Conservation (phyloP, 2,329 filamentous ascomycete genomes). For the Aspergillus piperis region DNA sequence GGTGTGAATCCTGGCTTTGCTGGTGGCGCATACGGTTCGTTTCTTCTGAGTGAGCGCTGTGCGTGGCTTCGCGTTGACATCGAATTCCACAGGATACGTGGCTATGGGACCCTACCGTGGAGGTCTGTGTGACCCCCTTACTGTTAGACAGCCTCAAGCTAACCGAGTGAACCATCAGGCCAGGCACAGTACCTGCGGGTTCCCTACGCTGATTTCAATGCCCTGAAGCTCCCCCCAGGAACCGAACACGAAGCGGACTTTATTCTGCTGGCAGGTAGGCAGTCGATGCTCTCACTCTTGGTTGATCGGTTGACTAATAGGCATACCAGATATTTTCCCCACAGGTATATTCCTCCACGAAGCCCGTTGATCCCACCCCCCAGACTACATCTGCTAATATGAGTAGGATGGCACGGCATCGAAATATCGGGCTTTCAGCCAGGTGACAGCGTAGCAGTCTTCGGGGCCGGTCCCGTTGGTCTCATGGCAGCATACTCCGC, state of each 20-base stretch:
- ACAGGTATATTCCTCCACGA: too few relatives aligned
- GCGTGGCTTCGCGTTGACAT: neutral
- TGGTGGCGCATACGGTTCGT: slow-evolving; percentile 59
- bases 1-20: slow-evolving; percentile 64
- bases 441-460: slow-evolving; percentile 65
- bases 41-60: neutral
- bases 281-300: slow-evolving; percentile 17
- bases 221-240: slow-evolving; percentile 61
- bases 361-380: too few relatives aligned
- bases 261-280: slow-evolving; percentile 48
- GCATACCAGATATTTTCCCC: slow-evolving; percentile 4
- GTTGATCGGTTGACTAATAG: slow-evolving; percentile 7
- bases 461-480: slow-evolving; percentile 66
- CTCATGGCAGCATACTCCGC: slow-evolving; percentile 68
- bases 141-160: neutral
- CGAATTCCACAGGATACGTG: slow-evolving; percentile 46
- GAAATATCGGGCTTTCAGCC: slow-evolving; percentile 58
- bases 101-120: slow-evolving; percentile 49
- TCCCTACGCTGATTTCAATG: slow-evolving; percentile 69
- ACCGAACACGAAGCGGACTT: slow-evolving; percentile 59
- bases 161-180: slow-evolving; percentile 8
- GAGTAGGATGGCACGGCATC: slow-evolving; percentile 30
- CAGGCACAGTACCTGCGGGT: slow-evolving; percentile 67
- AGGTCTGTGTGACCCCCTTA: slow-evolving; percentile 29
- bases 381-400: neutral